Conservation (phyloP, 2,329 filamentous ascomycete species). For the Alternaria rosae region DNA sequence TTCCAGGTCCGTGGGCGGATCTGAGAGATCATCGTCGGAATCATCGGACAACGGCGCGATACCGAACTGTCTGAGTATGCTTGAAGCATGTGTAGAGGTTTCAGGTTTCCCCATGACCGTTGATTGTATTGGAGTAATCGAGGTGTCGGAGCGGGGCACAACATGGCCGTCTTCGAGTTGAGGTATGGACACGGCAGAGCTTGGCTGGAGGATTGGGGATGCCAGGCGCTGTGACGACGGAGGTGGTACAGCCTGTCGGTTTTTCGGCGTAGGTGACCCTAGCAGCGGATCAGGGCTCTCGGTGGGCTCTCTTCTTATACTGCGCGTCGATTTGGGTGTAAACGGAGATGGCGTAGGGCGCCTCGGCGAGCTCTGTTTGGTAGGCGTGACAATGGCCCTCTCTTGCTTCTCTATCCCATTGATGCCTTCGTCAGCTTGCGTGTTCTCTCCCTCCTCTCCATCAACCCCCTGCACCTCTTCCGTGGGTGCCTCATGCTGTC, state of each 20-base stretch:
- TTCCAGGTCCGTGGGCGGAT: constrained; percentile 33
- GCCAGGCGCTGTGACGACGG: constrained; percentile 17
- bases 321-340: constrained; percentile 19
- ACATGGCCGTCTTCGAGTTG: constrained; percentile 10
- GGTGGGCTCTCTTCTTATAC: constrained; percentile 10
- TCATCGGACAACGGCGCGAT: constrained; percentile 31
- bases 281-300: constrained; percentile 46
- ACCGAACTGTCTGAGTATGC: constrained; percentile 27
- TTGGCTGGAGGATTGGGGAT: constrained; percentile 4
- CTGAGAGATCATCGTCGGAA: constrained; percentile 38
- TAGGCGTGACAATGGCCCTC: constrained; percentile 6
- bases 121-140: not conserved
- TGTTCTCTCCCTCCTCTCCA: not conserved
- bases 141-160: not conserved
- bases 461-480: not conserved
- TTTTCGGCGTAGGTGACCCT: constrained; percentile 19
- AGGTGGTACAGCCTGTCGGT: not conserved
- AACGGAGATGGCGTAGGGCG: constrained; percentile 31
- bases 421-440: not conserved
- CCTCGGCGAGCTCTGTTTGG: constrained; percentile 13
- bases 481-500: not conserved
- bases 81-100: constrained; percentile 7
- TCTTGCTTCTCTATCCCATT: not conserved
- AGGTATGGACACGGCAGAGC: constrained; percentile 11
- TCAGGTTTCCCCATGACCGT: not conserved